These are phyloP conservation scores for Trichoderma reesei DNA, from an alignment of 495 filamentous ascomycete species.

Conservation along the genomic window DNA sequence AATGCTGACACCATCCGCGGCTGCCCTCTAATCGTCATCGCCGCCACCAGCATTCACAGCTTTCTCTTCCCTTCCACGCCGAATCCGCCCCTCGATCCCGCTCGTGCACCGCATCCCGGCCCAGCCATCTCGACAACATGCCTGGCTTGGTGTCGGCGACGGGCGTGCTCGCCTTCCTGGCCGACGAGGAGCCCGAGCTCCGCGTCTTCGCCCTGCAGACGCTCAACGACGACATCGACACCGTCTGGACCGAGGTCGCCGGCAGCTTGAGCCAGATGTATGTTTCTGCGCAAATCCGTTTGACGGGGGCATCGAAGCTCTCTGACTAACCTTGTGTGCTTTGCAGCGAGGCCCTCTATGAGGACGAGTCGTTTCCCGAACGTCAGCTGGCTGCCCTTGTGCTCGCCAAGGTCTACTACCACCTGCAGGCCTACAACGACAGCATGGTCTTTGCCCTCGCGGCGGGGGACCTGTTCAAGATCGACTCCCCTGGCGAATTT, in stretches of 20 bases:
- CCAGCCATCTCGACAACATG: constrained; percentile 41
- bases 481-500: constrained; percentile 87
- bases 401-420: constrained; percentile 95
- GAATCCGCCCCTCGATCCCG: constrained; percentile 7
- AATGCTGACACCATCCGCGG: neutral
- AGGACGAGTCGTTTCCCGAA: constrained; percentile 90
- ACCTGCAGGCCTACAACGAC: constrained; percentile 97
- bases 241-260: constrained; percentile 94
- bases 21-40: constrained; percentile 8
- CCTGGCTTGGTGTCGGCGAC: constrained; percentile 88
- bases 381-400: constrained; percentile 91
- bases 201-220: constrained; percentile 89
- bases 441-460: constrained; percentile 97
- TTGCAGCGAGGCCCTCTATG: constrained; percentile 84
- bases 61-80: constrained; percentile 1
- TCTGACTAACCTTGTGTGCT: constrained; percentile 8
- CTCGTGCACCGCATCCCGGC: neutral
- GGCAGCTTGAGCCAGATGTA: constrained; percentile 88
- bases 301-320: neutral
- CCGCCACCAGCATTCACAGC: neutral
- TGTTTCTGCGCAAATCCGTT: constrained; percentile 23
- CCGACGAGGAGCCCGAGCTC: constrained; percentile 86
- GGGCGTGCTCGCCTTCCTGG: constrained; percentile 89
- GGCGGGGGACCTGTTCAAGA: constrained; percentile 88
- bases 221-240: constrained; percentile 89